Base-by-base conservation (phyloP, 2,329 filamentous ascomycete species). In the Torrubiellomyces zombiae region DNA sequence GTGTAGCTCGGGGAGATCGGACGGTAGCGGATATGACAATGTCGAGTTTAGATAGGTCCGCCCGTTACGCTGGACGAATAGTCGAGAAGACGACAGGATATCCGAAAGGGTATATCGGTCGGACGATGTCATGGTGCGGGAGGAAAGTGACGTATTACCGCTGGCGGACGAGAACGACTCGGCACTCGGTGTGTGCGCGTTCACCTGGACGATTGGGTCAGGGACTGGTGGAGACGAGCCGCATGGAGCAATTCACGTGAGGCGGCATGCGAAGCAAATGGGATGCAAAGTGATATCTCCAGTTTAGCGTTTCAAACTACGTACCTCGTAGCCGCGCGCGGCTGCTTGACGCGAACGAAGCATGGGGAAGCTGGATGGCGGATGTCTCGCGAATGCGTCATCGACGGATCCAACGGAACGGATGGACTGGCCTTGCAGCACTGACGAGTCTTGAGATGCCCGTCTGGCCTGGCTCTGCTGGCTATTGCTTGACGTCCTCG, bases 1-100 rank as follows among this genome's bases (percentile, higher is more conserved):
- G 50, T 93, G 82, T 24, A 92, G 66, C 52, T 94, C 85, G 20
- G 75, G 60, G 20, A 93, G 65, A 52, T 94, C 86, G 53, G 78
- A 76, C 19, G 86, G 86, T 3, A 94, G 60, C n/a, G 82, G 82
- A 40, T 95, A 94, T 6, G 69, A 55, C 16, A 79, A 55, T 7
- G 64, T 57, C 42, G 92, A 80, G 43, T 77, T 71, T 34, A 91
- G 66, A 51, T 86, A 94, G 23, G 76, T 76, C 29, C 83, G 76
- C 26, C 81, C 81, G 55, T 89, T 75, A 40, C 76, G 73, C 34
- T 74, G 55, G 36, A 77, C 55, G 40, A 85, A 77, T 6, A 74
- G 71, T 37, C 56, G 58, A 12, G 48, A 27, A 38, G 46, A 24
- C 22, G 28, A 28, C 37, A 45, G 40, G 31, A 48, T 53, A 23